Evolutionary conservation across 345 rosid species (phyloP).

Genomic region (Salix purpurea): DNA sequence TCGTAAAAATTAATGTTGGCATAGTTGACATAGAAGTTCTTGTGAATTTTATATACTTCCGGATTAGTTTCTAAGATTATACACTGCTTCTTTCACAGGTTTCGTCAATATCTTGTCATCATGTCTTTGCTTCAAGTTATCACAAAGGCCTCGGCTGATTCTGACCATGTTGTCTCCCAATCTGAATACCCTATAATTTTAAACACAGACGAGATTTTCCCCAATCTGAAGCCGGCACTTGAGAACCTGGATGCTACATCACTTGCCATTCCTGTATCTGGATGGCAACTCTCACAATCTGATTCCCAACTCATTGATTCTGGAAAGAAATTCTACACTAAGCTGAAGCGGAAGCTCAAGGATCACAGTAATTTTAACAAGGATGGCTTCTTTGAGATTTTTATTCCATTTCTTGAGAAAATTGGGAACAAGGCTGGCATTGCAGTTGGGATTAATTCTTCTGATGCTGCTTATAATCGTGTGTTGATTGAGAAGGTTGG

Average conservation of each 20-base stretch:
- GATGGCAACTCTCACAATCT: slow-evolving; percentile 50
- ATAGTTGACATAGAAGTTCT: too few species aligned
- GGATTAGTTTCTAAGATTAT: background rate
- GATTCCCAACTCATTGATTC: slow-evolving; percentile 48
- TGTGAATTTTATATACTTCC: too few species aligned
- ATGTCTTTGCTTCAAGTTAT: slow-evolving; percentile 72
- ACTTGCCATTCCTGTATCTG: slow-evolving; percentile 51
- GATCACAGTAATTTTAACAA: slow-evolving; percentile 44
- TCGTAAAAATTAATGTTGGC: too few species aligned
- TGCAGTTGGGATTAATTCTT: slow-evolving; percentile 21
- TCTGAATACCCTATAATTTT: slow-evolving; percentile 56
- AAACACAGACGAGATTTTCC: slow-evolving; percentile 45
- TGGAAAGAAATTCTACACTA: slow-evolving; percentile 43
- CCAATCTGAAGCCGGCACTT: slow-evolving; percentile 53
- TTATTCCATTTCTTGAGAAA: slow-evolving; percentile 57
- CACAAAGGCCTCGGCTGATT: slow-evolving; percentile 44
- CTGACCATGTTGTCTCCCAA: slow-evolving; percentile 22
- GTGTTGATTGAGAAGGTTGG: slow-evolving; percentile 50
- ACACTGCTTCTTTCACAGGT: slow-evolving; percentile 13
- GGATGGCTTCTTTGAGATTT: slow-evolving; percentile 40
- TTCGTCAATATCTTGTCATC: slow-evolving; percentile 6
- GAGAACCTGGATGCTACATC: slow-evolving; percentile 42
- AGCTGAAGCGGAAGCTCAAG: slow-evolving; percentile 56
- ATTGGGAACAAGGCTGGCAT: slow-evolving; percentile 35
- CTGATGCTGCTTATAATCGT: slow-evolving; percentile 20